Base-by-base conservation (phyloP, 106 monocot species). In the Dendrobium catenatum region DNA sequence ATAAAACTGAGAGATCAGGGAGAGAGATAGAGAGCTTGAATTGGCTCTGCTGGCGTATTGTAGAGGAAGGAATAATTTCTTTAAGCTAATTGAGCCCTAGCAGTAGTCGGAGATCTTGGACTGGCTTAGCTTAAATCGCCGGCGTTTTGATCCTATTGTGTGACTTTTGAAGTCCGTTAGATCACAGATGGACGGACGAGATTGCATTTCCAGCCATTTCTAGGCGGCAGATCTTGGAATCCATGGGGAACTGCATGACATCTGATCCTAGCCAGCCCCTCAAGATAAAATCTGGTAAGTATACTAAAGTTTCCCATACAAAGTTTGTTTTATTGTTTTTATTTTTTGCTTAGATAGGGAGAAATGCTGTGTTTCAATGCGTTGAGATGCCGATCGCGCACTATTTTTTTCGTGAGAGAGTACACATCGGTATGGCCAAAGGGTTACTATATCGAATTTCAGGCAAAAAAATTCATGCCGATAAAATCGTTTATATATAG, bases 181-280 rank as follows among this genome's bases (percentile, higher is more conserved):
- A 48, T 76, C 48, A 16, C 26, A 15, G 49, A 76, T 76, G 76
- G 49, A 51, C 11, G 27, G 76, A 76, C 2, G 47, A 76, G 76
- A 47, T 76, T 51, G 76, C 42, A 22, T 13, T 13, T 44, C n/a
- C 18, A 42, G 42, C 74, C 42, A 3, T 76, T 49, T 76, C 48
- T 26, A 49, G 76, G 49, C 26, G 47, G 47, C 27, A 17, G 76
- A 76, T 76, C 76, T 74, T 49, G 48, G 49, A 26, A 27, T 48
- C 11, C 26, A 76, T 76, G 76, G 76, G 76, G 26, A 76, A 76
- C 76, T 76, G 76, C 76, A 26, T 24, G 11, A 27, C 76, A 26
- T 76, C 76, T 48, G 49, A 76, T n/a, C 48, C 76, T 26, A n/a
- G 9, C 43, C 76, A 20, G 5, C 49, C 76, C 76, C 49, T 76